Base-by-base conservation (phyloP, 116 monocot genomes). In the Iris pallida region DNA sequence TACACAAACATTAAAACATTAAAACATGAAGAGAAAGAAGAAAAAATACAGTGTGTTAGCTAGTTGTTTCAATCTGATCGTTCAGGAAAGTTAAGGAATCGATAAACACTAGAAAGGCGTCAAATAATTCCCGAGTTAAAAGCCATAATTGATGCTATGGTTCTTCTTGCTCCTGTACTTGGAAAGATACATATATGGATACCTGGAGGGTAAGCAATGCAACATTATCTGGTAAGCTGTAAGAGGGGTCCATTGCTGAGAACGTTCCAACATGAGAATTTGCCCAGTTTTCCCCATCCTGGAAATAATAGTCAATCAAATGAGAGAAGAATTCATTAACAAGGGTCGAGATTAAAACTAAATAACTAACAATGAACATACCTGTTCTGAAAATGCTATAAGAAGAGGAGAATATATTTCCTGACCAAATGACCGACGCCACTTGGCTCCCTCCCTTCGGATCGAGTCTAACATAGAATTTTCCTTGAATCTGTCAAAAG, bases 321-420 rank as follows among this genome's bases (percentile, higher is more conserved):
- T 63, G 57, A 16, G 17, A 68, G 62, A 68, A 20, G 12, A 73
- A 74, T 70, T 10, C n/a, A 58, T 65, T 12, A 16, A 42, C 17
- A 53, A 57, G 53, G 0, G 17, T 53, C 2, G 30, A 30, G 30
- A 30, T 30, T 30, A 30, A 30, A 30, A 0, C 30, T 30, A 30
- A 49, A 56, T 63, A 16, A 75, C 49, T 20, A 60, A 47, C 8
- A 10, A 45, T 8, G 61, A 8, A 43, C 57, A 67, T 83, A 88
- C 98, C 86, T 90, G 90, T 64, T 88, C 84, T 15, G 98, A 70
- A 69, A 98, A 98, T 67, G 98, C 90, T 41, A 93, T 11, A 16
- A 93, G 86, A 70, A 98, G 88, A 71, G 98, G 98, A 63, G 98
- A 98, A 68, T 90, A 98, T 63, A 98, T 86, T 75, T 93, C 93